Evolutionary conservation across 1,284 basidiomycete species (phyloP).

Genomic region (Prillingera fragicola): DNA sequence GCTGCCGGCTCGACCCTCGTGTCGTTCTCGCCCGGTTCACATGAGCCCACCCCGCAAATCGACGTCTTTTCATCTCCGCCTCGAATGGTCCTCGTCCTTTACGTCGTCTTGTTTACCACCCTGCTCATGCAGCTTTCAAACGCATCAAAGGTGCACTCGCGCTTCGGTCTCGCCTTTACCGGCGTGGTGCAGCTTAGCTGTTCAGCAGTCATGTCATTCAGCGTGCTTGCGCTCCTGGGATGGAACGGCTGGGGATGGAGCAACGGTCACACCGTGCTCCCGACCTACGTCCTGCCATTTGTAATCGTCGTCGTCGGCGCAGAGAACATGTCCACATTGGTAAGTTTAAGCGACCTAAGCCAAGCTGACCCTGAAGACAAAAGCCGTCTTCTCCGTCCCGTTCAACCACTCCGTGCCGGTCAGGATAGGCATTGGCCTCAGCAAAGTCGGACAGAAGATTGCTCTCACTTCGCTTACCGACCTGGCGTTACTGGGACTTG

Average conservation of each 20-base stretch:
- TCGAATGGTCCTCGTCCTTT: constrained; percentile 69
- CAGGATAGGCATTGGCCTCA: constrained; percentile 81
- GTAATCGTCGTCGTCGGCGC: constrained; percentile 93
- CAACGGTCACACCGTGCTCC: constrained; percentile 38
- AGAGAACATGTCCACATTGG: constrained; percentile 94
- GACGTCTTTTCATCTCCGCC: constrained; percentile 58
- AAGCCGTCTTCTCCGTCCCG: constrained; percentile 83
- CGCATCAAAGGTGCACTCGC: constrained; percentile 81
- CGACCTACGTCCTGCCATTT: constrained; percentile 69
- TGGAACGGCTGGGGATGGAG: constrained; percentile 41
- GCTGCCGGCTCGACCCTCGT: constrained; percentile 6
- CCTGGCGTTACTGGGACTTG: constrained; percentile 70
- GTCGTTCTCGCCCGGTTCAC: background rate
- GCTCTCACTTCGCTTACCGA: constrained; percentile 86
- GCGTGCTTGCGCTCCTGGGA: constrained; percentile 54
- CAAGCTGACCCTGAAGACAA: constrained; percentile 54
- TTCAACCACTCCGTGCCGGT: constrained; percentile 86
- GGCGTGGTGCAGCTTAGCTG: constrained; percentile 84
- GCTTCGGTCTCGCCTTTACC: constrained; percentile 86
- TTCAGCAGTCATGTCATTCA: constrained; percentile 87
- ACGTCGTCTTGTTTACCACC: constrained; percentile 70
- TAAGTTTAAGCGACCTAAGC: constrained; percentile 46
- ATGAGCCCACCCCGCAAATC: too few relatives aligned
- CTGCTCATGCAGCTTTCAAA: constrained; percentile 70
- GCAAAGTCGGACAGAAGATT: constrained; percentile 81